Evolutionary conservation across 2,329 filamentous ascomycete genomes (phyloP).

Genomic region (Ceratocystis huliohia): DNA sequence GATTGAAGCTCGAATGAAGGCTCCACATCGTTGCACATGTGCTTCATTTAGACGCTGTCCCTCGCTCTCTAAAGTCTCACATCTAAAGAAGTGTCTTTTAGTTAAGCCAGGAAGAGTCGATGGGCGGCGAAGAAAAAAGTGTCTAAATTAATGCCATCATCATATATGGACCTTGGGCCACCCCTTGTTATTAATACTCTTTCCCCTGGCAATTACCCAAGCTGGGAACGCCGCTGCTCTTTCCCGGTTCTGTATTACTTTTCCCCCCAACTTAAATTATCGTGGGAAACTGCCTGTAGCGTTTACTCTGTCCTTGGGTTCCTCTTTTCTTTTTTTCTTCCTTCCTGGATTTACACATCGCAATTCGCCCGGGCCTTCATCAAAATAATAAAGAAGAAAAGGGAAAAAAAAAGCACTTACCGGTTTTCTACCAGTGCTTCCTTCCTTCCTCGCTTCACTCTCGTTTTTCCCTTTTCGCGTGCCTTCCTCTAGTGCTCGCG

Average conservation of each 20-base stretch:
- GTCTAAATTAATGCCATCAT: not conserved
- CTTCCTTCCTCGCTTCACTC: not conserved
- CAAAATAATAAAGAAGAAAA: not conserved
- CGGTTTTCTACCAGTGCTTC: constrained; percentile 2
- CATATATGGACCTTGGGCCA: not conserved
- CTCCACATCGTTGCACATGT: not conserved
- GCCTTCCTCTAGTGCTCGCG: not conserved
- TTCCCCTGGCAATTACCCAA: not conserved
- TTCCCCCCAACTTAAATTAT: not conserved
- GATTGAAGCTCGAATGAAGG: not conserved
- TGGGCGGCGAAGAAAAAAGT: not conserved
- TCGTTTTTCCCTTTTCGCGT: not conserved
- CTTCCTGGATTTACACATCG: not conserved
- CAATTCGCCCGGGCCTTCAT: not conserved
- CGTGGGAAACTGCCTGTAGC: not conserved
- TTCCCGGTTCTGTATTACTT: not conserved
- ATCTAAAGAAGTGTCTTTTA: too few relatives aligned
- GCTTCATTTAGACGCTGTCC: not conserved
- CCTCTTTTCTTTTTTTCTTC: not conserved
- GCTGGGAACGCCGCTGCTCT: not conserved
- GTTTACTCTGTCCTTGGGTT: not conserved
- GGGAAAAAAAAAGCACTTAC: not conserved
- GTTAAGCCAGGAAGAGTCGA: too few relatives aligned
- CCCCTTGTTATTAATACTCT: not conserved
- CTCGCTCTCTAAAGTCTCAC: not conserved